A percentile compares a stretch with the other conserved stretches of the same genome.
phyloP scores from a whole-genome alignment of 2,329 filamentous ascomycete species.

The Helminthosporium solani region DNA sequence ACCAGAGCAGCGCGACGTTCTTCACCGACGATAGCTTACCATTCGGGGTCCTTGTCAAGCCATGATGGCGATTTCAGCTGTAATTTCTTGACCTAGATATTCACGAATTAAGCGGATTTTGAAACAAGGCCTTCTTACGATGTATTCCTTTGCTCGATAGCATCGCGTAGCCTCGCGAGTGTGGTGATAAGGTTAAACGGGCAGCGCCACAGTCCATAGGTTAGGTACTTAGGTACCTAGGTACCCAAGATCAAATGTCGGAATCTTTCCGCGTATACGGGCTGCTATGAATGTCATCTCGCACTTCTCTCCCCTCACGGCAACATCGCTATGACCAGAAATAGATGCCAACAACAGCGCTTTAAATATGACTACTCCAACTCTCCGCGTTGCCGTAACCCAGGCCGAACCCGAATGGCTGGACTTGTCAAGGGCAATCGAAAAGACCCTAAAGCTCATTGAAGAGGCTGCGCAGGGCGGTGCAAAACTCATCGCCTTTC shows the following conservation, averaged over 20 bases:
- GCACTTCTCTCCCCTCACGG: neutral
- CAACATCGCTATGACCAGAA: no score
- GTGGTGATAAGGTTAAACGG: no score
- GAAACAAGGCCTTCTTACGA: no score
- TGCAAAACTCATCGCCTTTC: slow-evolving; percentile 55
- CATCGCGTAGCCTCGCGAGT: no score
- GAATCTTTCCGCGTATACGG: neutral
- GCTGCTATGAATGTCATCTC: neutral
- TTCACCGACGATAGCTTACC: slow-evolving; percentile 29
- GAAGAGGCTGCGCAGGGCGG: slow-evolving; percentile 55
- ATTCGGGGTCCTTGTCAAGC: slow-evolving; percentile 25
- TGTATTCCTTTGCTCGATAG: no score
- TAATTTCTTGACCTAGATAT: no score
- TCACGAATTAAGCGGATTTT: no score
- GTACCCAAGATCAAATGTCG: no score
- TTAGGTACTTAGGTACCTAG: no score
- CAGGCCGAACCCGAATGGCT: slow-evolving; percentile 64
- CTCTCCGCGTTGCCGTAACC: slow-evolving; percentile 48
- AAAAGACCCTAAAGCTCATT: slow-evolving; percentile 60
- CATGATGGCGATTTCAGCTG: slow-evolving; percentile 11
- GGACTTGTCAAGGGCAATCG: slow-evolving; percentile 55
- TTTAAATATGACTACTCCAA: neutral
- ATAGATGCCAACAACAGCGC: neutral
- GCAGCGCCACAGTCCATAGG: no score
- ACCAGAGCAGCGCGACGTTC: slow-evolving; percentile 25